Evolutionary conservation across 306 rosid genomes (phyloP).

Genomic region (Luffa aegyptiaca): DNA sequence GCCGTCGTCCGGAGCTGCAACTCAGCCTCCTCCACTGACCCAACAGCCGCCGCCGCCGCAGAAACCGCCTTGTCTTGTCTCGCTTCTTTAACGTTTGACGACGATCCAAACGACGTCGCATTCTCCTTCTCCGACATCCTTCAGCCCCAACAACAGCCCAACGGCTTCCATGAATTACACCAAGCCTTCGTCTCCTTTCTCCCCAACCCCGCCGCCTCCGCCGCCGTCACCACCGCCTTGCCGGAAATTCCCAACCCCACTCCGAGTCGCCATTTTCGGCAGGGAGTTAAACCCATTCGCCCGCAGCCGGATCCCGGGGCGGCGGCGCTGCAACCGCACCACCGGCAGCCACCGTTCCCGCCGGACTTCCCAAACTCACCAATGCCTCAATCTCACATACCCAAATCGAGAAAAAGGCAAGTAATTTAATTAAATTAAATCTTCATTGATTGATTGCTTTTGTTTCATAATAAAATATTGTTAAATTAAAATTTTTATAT

Average conservation of each 20-base stretch:
- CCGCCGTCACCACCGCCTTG: not conserved
- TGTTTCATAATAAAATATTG: not conserved
- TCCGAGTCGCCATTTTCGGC: not conserved
- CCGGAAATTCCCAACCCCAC: not conserved
- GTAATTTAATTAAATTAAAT: not conserved
- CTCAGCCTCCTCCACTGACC: conserved; percentile 6
- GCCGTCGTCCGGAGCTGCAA: conserved; percentile 63
- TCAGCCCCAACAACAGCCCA: conserved; percentile 21
- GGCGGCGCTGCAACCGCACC: not conserved
- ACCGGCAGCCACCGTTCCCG: not conserved
- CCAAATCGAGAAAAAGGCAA: conserved; percentile 11
- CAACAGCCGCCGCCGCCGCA: not conserved
- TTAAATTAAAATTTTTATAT: not conserved
- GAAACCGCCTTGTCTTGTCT: conserved; percentile 20
- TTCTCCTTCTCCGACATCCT: conserved; percentile 32
- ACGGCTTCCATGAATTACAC: conserved; percentile 36
- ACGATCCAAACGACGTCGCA: conserved; percentile 15
- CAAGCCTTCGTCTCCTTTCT: conserved; percentile 28
- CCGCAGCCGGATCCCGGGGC: not conserved
- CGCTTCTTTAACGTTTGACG: conserved; percentile 17
- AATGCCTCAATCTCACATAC: not conserved
- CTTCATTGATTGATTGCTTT: not conserved
- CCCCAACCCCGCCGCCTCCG: conserved; percentile 20
- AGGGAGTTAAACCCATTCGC: not conserved
- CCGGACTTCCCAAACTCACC: not conserved